phyloP scores from a whole-genome alignment of 2,329 filamentous ascomycete genomes.

The Aspergillus unguis region DNA sequence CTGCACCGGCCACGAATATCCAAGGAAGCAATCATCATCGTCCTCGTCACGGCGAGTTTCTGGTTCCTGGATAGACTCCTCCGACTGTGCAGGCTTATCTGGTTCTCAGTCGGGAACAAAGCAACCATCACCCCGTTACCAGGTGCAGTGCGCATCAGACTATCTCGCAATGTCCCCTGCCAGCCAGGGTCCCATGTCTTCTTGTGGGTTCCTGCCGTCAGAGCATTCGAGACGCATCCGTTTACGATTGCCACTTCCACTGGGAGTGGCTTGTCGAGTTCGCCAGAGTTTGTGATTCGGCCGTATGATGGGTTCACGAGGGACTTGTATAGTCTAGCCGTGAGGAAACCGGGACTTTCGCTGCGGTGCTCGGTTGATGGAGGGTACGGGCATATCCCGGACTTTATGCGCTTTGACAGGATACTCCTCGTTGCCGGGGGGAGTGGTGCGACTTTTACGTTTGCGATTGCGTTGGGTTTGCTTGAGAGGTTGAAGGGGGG shows the following conservation, averaged over 20 bases:
- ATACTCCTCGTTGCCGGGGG: background rate
- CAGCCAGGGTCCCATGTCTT: background rate
- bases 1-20: background rate
- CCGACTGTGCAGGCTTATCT: background rate
- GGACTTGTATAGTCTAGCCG: background rate
- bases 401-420: background rate
- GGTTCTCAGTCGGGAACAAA: background rate
- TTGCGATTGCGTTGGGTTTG: background rate
- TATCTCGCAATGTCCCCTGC: background rate
- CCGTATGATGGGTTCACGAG: slow-evolving; percentile 2
- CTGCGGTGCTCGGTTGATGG: slow-evolving; percentile 1
- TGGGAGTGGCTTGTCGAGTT: background rate
- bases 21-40: background rate
- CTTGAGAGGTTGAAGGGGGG: background rate
- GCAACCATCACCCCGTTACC: background rate
- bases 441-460: slow-evolving; percentile 2
- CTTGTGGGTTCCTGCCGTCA: background rate
- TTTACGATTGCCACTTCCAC: background rate
- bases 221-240: background rate
- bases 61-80: background rate
- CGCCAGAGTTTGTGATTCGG: background rate
- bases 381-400: background rate
- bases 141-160: background rate
- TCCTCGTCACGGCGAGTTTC: slow-evolving; percentile 1
- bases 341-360: background rate